A percentile compares a stretch with the other conserved stretches of the same genome.
Conservation (phyloP, 441 rosid species). For the Gossypium gossypioides region DNA sequence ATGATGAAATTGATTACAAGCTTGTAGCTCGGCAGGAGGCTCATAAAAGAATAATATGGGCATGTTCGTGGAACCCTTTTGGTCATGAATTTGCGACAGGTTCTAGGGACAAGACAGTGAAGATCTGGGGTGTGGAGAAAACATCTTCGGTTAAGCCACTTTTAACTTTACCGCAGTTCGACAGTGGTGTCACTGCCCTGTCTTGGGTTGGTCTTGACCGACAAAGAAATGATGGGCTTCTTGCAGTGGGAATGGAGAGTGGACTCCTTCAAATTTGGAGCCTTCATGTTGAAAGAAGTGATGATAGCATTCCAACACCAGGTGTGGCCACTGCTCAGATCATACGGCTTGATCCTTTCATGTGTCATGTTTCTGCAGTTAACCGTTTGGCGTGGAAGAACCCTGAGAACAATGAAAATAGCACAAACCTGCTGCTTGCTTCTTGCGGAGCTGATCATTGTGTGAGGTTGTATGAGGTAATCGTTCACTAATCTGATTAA, state of each 20-base stretch:
- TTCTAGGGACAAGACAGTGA: constrained; percentile 88
- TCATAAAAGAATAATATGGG: constrained; percentile 95
- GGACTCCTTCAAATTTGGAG: constrained; percentile 71
- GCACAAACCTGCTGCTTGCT: constrained; percentile 43
- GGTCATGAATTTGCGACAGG: constrained; percentile 86
- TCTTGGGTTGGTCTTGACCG: constrained; percentile 69
- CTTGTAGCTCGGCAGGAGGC: constrained; percentile 70
- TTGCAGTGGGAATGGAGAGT: constrained; percentile 79
- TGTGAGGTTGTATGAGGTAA: constrained; percentile 63
- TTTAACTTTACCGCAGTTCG: constrained; percentile 49
- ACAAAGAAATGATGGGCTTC: constrained; percentile 36
- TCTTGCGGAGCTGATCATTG: constrained; percentile 84
- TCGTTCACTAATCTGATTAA: constrained; percentile 11
- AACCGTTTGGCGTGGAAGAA: constrained; percentile 66
- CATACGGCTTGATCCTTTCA: constrained; percentile 36
- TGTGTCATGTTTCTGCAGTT: constrained; percentile 78
- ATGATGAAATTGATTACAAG: constrained; percentile 35
- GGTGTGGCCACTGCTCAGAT: constrained; percentile 29
- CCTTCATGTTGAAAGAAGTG: constrained; percentile 24
- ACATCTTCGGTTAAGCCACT: constrained; percentile 39
- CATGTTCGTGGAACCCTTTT: constrained; percentile 92
- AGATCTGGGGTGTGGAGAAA: constrained; percentile 65
- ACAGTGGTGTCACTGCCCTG: constrained; percentile 75
- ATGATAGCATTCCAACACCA: constrained; percentile 17
- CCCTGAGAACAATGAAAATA: constrained; percentile 25